Evolutionary conservation across 2,329 filamentous ascomycete genomes (phyloP).

Genomic region (Calonectria pseudoturangicola): DNA sequence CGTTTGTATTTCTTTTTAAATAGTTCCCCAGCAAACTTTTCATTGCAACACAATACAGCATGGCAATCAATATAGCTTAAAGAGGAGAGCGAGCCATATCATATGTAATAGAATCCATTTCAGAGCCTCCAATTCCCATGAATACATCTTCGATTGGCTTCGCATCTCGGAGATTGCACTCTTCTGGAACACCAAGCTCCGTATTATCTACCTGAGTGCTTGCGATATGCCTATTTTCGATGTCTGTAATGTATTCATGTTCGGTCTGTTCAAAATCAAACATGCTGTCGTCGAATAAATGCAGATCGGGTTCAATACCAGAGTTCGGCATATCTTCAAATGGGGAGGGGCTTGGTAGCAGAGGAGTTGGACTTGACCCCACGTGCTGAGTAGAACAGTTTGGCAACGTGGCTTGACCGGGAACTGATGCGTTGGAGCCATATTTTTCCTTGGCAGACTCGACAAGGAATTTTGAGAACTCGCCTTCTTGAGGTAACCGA

Average conservation of each 20-base stretch:
- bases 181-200: background rate
- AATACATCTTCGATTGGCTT: background rate
- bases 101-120: background rate
- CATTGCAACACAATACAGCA: no score
- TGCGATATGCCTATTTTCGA: background rate
- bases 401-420: background rate
- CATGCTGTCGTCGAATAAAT: background rate
- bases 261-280: background rate
- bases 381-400: no score
- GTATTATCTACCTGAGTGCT: background rate
- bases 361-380: background rate
- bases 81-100: background rate
- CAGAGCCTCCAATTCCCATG: background rate
- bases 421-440: no score
- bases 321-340: background rate
- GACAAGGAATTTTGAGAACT: slow-evolving; percentile 18
- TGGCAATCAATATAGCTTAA: no score
- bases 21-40: no score
- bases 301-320: background rate
- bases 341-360: background rate
- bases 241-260: no score
- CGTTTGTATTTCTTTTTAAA: no score
- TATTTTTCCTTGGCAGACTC: background rate
- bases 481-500: background rate
- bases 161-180: no score